A percentile compares a stretch with the other conserved stretches of the same genome.
These are phyloP conservation scores for Ceratocystiopsis sp. DNA, from an alignment of 2,329 filamentous ascomycete genomes.

Conservation along the genomic window DNA sequence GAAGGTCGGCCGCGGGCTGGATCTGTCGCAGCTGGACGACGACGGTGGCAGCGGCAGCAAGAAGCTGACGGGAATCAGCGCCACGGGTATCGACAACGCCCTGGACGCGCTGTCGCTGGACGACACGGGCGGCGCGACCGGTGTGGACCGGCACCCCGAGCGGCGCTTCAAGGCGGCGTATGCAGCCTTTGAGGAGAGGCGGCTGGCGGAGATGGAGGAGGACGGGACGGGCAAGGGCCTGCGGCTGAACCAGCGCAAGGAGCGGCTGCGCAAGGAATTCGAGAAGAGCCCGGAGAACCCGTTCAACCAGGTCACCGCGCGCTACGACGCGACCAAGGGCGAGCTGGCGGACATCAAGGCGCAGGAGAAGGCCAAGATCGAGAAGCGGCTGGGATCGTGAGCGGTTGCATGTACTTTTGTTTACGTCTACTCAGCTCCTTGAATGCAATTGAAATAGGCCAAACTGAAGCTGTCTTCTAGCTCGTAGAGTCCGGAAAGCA, in stretches of 20 bases:
- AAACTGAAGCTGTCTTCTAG: no score
- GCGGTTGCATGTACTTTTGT: no score
- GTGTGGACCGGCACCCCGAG: slow-evolving; percentile 81
- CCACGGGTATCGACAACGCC: slow-evolving; percentile 81
- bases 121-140: slow-evolving; percentile 36
- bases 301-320: slow-evolving; percentile 67
- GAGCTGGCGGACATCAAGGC: slow-evolving; percentile 52
- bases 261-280: slow-evolving; percentile 79
- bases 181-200: slow-evolving; percentile 61
- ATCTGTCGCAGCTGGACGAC: slow-evolving; percentile 53
- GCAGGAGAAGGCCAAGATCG: slow-evolving; percentile 55
- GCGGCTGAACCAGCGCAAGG: slow-evolving; percentile 67
- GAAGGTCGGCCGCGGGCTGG: slow-evolving; percentile 52
- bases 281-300: slow-evolving; percentile 90
- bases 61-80: slow-evolving; percentile 48
- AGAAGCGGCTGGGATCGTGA: slow-evolving; percentile 40
- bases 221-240: slow-evolving; percentile 59
- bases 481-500: background rate
- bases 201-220: slow-evolving; percentile 69
- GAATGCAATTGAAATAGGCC: no score
- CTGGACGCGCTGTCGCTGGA: slow-evolving; percentile 67
- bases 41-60: slow-evolving; percentile 24
- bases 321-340: slow-evolving; percentile 62
- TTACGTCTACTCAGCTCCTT: no score
- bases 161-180: slow-evolving; percentile 75